A percentile compares a stretch with the other conserved stretches of the same genome.
Evolutionary conservation across 1,139 yeast species (phyloP).

Genomic region (Debaryomyces singareniensis): DNA sequence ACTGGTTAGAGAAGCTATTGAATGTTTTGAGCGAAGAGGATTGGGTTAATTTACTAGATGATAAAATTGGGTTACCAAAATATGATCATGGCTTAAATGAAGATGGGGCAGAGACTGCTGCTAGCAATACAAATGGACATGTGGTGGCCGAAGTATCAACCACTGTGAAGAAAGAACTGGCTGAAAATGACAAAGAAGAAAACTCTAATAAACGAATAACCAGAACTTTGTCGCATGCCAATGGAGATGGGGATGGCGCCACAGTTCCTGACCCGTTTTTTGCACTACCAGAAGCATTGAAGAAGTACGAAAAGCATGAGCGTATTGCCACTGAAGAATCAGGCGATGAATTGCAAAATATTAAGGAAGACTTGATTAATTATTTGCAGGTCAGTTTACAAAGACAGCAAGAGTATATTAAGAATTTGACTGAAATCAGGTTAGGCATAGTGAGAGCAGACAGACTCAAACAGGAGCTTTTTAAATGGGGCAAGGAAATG

Average conservation of each 20-base stretch:
- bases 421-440: slow-evolving; percentile 67
- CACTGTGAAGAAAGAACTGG: slow-evolving; percentile 1
- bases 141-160: slow-evolving; percentile 1
- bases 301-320: slow-evolving; percentile 32
- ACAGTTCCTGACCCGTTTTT: slow-evolving; percentile 32
- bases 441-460: slow-evolving; percentile 75
- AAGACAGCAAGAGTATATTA: slow-evolving; percentile 83
- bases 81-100: slow-evolving; percentile 60
- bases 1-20: slow-evolving; percentile 62
- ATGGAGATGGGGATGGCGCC: slow-evolving; percentile 11
- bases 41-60: slow-evolving; percentile 60
- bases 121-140: slow-evolving; percentile 42
- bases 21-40: slow-evolving; percentile 84
- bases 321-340: slow-evolving; percentile 17
- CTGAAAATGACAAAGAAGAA: slow-evolving; percentile 41
- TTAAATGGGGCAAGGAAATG: slow-evolving; percentile 83
- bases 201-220: slow-evolving; percentile 44
- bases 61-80: slow-evolving; percentile 56
- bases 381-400: slow-evolving; percentile 55
- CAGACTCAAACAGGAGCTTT: slow-evolving; percentile 60
- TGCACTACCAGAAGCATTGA: slow-evolving; percentile 30
- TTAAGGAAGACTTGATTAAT: slow-evolving; percentile 39
- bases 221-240: slow-evolving; percentile 8
- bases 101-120: slow-evolving; percentile 9
- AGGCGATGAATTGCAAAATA: slow-evolving; percentile 20